Conservation (phyloP, 2,329 filamentous ascomycete genomes). For the Penicillium glabrum region DNA sequence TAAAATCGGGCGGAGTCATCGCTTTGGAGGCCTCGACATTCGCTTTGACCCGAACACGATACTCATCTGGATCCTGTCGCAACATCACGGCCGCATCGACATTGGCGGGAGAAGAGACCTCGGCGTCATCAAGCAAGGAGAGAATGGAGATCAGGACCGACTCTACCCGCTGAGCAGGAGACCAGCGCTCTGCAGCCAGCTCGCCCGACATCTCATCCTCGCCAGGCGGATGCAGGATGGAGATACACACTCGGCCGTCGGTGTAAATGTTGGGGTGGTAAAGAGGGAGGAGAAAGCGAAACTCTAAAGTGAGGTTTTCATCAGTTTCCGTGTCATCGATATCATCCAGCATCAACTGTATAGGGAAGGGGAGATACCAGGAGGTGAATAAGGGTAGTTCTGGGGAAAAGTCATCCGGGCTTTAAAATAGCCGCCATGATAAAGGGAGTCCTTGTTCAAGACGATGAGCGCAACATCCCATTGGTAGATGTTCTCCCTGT, state of each 20-base stretch:
- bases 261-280: conserved; percentile 93
- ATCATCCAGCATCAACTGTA: neutral
- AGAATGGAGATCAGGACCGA: conserved; percentile 91
- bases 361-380: conserved; percentile 48
- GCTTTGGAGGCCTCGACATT: conserved; percentile 72
- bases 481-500: conserved; percentile 78
- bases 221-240: conserved; percentile 88
- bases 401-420: conserved; percentile 82
- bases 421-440: conserved; percentile 90
- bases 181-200: conserved; percentile 87
- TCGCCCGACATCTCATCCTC: conserved; percentile 93
- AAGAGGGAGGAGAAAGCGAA: conserved; percentile 77
- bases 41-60: conserved; percentile 67
- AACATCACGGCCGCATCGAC: conserved; percentile 89
- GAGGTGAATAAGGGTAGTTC: conserved; percentile 88
- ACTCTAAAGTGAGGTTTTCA: conserved; percentile 51
- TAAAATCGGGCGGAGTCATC: conserved; percentile 76
- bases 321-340: neutral
- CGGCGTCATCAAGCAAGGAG: conserved; percentile 87
- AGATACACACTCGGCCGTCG: conserved; percentile 91
- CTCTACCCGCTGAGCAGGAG: conserved; percentile 88
- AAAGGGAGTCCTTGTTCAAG: conserved; percentile 86
- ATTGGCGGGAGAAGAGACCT: conserved; percentile 91
- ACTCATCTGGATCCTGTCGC: conserved; percentile 68
- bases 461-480: conserved; percentile 91